Conservation (phyloP, 2,329 filamentous ascomycete species). For the Colletotrichum trifolii region DNA sequence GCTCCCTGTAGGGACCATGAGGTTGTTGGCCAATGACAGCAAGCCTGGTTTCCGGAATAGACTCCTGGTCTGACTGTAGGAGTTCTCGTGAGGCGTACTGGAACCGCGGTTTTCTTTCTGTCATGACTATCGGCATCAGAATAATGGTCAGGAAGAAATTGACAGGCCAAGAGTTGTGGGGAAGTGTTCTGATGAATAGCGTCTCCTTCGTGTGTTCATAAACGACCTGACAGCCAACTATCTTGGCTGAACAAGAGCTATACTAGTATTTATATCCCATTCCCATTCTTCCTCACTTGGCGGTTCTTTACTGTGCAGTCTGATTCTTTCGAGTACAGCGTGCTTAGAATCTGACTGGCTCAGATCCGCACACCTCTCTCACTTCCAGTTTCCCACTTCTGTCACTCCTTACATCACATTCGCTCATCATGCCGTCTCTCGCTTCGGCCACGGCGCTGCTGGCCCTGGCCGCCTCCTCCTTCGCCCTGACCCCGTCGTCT, state of each 20-base stretch:
- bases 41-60: too few relatives aligned
- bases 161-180: not conserved
- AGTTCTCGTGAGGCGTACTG: too few relatives aligned
- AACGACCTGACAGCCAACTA: too few relatives aligned
- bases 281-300: not conserved
- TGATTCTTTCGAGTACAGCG: not conserved
- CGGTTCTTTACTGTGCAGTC: not conserved
- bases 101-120: too few relatives aligned
- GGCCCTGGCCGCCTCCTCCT: conserved; percentile 39
- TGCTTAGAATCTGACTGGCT: conserved; percentile 9
- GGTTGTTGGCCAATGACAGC: not conserved
- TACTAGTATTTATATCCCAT: not conserved
- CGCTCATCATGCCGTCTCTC: conserved; percentile 40
- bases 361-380: conserved; percentile 11
- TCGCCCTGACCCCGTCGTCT: conserved; percentile 37
- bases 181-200: not conserved
- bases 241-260: not conserved
- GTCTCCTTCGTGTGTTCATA: too few relatives aligned
- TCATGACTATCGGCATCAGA: too few relatives aligned
- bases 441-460: conserved; percentile 33
- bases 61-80: too few relatives aligned
- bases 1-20: not conserved
- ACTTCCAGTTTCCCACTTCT: not conserved
- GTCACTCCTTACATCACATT: not conserved
- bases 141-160: not conserved